phyloP scores from a whole-genome alignment of 805 yeast genomes.

The Kazachstania africana region DNA sequence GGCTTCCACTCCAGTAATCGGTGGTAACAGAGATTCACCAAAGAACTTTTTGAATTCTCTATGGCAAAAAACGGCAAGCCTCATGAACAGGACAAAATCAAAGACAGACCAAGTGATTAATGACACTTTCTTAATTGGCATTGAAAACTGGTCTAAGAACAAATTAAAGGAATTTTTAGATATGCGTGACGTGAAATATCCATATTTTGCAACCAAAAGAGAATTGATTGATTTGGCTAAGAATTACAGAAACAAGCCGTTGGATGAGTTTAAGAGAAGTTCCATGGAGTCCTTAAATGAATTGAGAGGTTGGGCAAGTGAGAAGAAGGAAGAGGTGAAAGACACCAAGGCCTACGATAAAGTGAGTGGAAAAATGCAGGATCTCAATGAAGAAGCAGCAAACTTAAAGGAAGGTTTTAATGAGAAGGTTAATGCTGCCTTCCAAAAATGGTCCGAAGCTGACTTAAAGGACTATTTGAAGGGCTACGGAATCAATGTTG shows the following conservation, averaged over 20 bases:
- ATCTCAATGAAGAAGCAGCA: conserved; percentile 5
- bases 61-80: conserved; percentile 13
- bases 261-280: conserved; percentile 11
- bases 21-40: too few species aligned
- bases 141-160: conserved; percentile 37
- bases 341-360: conserved; percentile 6
- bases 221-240: conserved; percentile 32
- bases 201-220: conserved; percentile 30
- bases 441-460: conserved; percentile 32
- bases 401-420: conserved; percentile 8
- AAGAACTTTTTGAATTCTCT: conserved; percentile 17
- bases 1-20: too few species aligned
- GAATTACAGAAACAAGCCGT: conserved; percentile 16
- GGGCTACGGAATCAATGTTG: conserved; percentile 29
- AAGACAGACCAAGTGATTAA: conserved; percentile 29
- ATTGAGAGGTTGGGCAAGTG: conserved; percentile 28
- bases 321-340: conserved; percentile 4
- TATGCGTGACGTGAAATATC: conserved; percentile 30
- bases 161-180: conserved; percentile 32
- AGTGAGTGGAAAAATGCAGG: conserved; percentile 2
- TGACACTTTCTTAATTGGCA: conserved; percentile 35
- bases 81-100: conserved; percentile 9
- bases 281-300: not conserved
- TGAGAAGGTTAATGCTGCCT: conserved; percentile 16
- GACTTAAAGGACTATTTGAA: conserved; percentile 33